Conservation (phyloP, 768 basidiomycete genomes). For the Mycena albidolilacea region DNA sequence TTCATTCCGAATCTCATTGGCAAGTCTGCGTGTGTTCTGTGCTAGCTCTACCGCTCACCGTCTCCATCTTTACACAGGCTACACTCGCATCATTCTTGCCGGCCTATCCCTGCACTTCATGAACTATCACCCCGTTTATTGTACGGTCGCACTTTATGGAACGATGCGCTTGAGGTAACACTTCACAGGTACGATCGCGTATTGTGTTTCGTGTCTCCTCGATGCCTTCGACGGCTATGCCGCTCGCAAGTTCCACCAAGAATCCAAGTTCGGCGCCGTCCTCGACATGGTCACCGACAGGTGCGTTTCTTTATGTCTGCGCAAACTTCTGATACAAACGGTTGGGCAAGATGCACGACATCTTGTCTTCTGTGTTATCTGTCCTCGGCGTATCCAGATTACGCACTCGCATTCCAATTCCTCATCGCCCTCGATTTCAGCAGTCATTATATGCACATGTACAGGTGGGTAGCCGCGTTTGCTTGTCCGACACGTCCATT, state of each 20-base stretch:
- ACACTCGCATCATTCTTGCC: constrained; percentile 91
- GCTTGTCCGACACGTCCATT: constrained; percentile 7
- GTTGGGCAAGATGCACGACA: constrained; percentile 85
- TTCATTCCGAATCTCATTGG: constrained; percentile 98
- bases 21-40: constrained; percentile 51
- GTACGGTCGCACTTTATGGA: constrained; percentile 81
- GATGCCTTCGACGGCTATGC: constrained; percentile 97
- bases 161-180: neutral
- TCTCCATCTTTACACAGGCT: constrained; percentile 67
- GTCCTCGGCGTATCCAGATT: constrained; percentile 89
- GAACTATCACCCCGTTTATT: constrained; percentile 95
- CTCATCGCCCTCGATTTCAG: constrained; percentile 98
- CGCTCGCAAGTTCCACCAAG: constrained; percentile 89
- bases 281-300: constrained; percentile 99
- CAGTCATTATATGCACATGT: constrained; percentile 99
- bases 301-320: constrained; percentile 60
- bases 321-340: constrained; percentile 17
- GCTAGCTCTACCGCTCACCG: constrained; percentile 34
- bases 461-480: constrained; percentile 74
- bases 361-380: constrained; percentile 96
- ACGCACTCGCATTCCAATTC: constrained; percentile 90
- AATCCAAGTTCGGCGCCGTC: constrained; percentile 97
- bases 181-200: constrained; percentile 76
- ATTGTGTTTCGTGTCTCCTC: constrained; percentile 91
- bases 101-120: constrained; percentile 92